Percentiles rank a stretch among this genome's conserved stretches.
Evolutionary conservation across 139 green algal genomes (phyloP).

Genomic region (Chlamydomonas sp.): DNA sequence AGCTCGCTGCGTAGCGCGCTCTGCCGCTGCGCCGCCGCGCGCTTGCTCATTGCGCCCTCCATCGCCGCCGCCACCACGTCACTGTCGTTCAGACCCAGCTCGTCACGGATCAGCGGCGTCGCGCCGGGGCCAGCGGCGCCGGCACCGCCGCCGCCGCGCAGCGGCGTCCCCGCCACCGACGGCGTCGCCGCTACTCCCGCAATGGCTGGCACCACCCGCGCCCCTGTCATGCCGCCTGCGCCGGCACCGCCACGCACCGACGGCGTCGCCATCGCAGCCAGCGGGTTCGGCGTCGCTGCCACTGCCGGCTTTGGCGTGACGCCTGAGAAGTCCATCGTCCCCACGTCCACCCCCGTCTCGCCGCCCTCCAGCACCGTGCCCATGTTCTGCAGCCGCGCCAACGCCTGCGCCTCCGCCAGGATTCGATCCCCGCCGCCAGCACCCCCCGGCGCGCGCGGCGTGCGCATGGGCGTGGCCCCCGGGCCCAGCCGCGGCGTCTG

Average conservation of each 20-base stretch:
- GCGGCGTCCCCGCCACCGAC: slow-evolving; percentile 46
- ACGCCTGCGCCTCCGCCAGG: slow-evolving; percentile 87
- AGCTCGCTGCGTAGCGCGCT: slow-evolving; percentile 63
- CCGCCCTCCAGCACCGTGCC: slow-evolving; percentile 93
- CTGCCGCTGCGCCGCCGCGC: slow-evolving; percentile 27
- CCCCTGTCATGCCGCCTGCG: slow-evolving; percentile 27
- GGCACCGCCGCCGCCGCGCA: slow-evolving; percentile 5
- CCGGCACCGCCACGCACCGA: slow-evolving; percentile 36
- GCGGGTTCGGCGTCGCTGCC: slow-evolving; percentile 76
- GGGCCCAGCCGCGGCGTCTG: slow-evolving; percentile 49
- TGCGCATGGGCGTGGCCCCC: slow-evolving; percentile 84
- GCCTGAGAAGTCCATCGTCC: slow-evolving; percentile 67
- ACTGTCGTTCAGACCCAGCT: slow-evolving; percentile 88
- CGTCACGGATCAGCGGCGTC: slow-evolving; percentile 78
- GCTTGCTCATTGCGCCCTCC: slow-evolving; percentile 33
- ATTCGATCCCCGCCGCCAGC: slow-evolving; percentile 58
- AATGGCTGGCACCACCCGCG: slow-evolving; percentile 23
- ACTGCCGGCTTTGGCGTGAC: slow-evolving; percentile 66
- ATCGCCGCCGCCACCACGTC: slow-evolving; percentile 27
- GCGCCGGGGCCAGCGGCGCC: slow-evolving; percentile 16
- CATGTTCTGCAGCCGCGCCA: slow-evolving; percentile 75
- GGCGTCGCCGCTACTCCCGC: slow-evolving; percentile 54
- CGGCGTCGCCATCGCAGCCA: slow-evolving; percentile 62
- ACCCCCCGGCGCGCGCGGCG: slow-evolving; percentile 57
- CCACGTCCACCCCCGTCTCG: slow-evolving; percentile 80